These are phyloP conservation scores for Hirsutella rhossiliensis DNA, from an alignment of 2,329 filamentous ascomycete genomes.

Conservation along the genomic window DNA sequence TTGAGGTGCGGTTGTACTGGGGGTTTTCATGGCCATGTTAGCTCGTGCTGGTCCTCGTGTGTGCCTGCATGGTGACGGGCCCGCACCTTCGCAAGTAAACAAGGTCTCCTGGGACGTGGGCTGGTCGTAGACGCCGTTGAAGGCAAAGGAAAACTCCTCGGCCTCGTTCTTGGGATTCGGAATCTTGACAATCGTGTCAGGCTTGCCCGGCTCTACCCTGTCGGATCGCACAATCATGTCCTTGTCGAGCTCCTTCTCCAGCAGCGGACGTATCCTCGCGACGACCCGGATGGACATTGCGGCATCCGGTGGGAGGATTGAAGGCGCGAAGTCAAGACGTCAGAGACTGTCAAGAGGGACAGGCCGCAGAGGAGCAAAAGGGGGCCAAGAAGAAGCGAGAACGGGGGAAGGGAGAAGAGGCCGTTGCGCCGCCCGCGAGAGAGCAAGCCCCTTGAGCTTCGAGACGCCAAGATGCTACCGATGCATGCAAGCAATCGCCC, in stretches of 20 bases:
- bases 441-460: too few relatives aligned
- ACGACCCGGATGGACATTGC: conserved; percentile 69
- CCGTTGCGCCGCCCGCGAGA: too few relatives aligned
- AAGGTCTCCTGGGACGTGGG: conserved; percentile 71
- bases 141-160: conserved; percentile 88
- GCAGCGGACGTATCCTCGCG: conserved; percentile 77
- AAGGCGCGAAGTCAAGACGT: too few relatives aligned
- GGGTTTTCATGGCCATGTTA: conserved; percentile 14
- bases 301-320: neutral
- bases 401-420: too few relatives aligned
- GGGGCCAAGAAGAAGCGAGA: too few relatives aligned
- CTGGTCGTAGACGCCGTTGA: conserved; percentile 85
- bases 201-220: conserved; percentile 46
- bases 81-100: conserved; percentile 76
- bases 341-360: too few relatives aligned
- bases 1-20: conserved; percentile 82
- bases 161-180: conserved; percentile 87
- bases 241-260: conserved; percentile 74
- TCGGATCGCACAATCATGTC: conserved; percentile 73
- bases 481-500: too few relatives aligned
- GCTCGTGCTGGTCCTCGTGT: conserved; percentile 1
- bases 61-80: neutral
- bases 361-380: neutral
- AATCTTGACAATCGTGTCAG: conserved; percentile 66
- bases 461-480: too few relatives aligned